Percentiles rank a stretch among this genome's conserved stretches.
Evolutionary conservation across 208 protist genomes (phyloP).

Genomic region (Leishmania gerbilli): DNA sequence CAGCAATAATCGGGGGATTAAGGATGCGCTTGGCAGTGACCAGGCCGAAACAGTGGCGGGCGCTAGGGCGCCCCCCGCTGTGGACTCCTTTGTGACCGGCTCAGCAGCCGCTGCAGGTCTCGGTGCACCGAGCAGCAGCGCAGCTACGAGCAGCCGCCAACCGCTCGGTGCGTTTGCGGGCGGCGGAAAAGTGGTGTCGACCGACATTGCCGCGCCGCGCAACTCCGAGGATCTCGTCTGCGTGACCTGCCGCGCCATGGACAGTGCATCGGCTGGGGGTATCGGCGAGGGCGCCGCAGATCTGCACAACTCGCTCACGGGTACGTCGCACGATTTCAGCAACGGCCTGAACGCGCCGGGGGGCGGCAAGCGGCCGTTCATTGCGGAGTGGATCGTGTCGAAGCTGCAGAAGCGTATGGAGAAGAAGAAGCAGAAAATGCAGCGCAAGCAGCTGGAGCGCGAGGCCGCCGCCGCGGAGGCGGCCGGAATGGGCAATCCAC

Average conservation of each 20-base stretch:
- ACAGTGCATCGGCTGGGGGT: not conserved
- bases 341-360: not conserved
- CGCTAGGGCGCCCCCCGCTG: not conserved
- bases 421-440: slow-evolving; percentile 32
- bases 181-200: not conserved
- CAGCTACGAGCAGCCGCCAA: slow-evolving; percentile 1
- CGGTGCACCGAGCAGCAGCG: too few species aligned
- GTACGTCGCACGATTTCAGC: not conserved
- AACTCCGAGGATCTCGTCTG: slow-evolving; percentile 21
- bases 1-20: not conserved
- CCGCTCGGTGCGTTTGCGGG: not conserved
- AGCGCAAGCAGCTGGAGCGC: slow-evolving; percentile 13
- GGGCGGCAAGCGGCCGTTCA: slow-evolving; percentile 9
- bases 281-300: not conserved
- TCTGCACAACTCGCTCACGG: not conserved
- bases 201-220: slow-evolving; percentile 18
- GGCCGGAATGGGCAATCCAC: not conserved
- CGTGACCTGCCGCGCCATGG: not conserved
- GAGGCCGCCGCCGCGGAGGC: slow-evolving; percentile 22
- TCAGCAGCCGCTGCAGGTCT: not conserved
- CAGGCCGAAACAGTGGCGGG: not conserved
- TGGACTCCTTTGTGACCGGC: not conserved
- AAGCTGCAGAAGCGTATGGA: slow-evolving; percentile 37
- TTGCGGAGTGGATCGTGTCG: slow-evolving; percentile 29
- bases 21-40: not conserved